Conservation (phyloP, 192 early-diverging fungal genomes). For the Coemansia sp. region DNA sequence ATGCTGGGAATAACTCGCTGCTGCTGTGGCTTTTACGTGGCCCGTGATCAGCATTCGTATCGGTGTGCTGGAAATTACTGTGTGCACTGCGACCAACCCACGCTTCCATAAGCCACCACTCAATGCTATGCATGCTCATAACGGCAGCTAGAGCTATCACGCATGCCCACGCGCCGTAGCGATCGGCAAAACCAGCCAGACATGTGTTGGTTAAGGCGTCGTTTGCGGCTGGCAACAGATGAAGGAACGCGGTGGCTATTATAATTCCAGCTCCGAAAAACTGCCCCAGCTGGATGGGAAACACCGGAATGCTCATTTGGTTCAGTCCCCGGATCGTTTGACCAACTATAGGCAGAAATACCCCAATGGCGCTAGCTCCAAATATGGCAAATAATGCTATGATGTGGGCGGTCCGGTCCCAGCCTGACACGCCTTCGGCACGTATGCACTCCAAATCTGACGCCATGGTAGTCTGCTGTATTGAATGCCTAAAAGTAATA, state of each 20-base stretch:
- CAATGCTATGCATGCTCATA: conserved; percentile 61
- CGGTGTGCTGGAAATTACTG: neutral
- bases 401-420: conserved; percentile 53
- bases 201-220: conserved; percentile 55
- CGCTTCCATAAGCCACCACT: conserved; percentile 53
- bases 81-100: conserved; percentile 11
- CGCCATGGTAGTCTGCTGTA: too few relatives aligned
- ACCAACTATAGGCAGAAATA: conserved; percentile 50
- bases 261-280: conserved; percentile 71
- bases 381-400: conserved; percentile 58
- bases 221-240: conserved; percentile 64
- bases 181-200: conserved; percentile 46
- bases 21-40: conserved; percentile 6
- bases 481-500: too few relatives aligned
- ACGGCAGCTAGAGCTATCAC: conserved; percentile 62
- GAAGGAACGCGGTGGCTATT: conserved; percentile 69
- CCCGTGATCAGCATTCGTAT: neutral
- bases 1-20: conserved; percentile 13
- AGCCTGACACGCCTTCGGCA: conserved; percentile 12
- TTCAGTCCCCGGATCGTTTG: conserved; percentile 30
- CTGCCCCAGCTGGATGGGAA: conserved; percentile 50
- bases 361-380: conserved; percentile 55
- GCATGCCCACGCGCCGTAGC: conserved; percentile 55
- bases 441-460: conserved; percentile 13
- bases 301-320: conserved; percentile 28